Evolutionary conservation across 2,329 filamentous ascomycete genomes (phyloP), one percentile per base, ranked within the genome.

Genomic region (Pezicula radicicola): DNA sequence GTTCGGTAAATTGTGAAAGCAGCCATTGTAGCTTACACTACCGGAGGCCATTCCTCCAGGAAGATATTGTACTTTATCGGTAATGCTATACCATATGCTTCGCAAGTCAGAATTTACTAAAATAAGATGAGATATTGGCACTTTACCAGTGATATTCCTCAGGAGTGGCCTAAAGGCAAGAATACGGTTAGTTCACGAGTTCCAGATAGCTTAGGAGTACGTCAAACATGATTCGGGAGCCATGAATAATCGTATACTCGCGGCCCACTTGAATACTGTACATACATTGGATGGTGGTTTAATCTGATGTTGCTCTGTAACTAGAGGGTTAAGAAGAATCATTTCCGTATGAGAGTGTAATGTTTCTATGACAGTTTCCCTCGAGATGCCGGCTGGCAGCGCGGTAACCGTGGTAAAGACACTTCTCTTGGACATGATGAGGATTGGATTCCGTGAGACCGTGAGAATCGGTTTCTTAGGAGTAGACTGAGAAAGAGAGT

Each of bases 301-400:
- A 69, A 89, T 89, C 30, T 76, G 77, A 59, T 85, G 79, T 52
- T 89, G 81, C 55, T 88, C 84, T 56, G 87, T 83, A 50, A 96
- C 87, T 45, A 96, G 79, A 3, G 91, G 91, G 68, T 95, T 96
- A 52, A 96, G 75, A 65, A 93, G 87, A 63, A 96, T 95, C 86
- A 96, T 95, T 61, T 85, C 85, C 46, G 78, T 68, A 70, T 95
- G 90, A 68, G 87, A 79, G 68, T 91, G 89, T 30, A 96, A 83
- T 59, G 89, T 89, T 49, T 82, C 77, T 57, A 95, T 68, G 40
- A 89, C 89, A n/a, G 81, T 78, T 59, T 87, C 78, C 50, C 89
- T 82, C 45, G 83, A 76, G 58, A 94, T 80, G 60, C 76, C 75
- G 2, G 80, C 61, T 8, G 91, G 91, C 30, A 96, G 78, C 16